A percentile compares a stretch with the other conserved stretches of the same genome.
Evolutionary conservation across 257 asterid genomes (phyloP).

Genomic region (Solanum pimpinellifolium): DNA sequence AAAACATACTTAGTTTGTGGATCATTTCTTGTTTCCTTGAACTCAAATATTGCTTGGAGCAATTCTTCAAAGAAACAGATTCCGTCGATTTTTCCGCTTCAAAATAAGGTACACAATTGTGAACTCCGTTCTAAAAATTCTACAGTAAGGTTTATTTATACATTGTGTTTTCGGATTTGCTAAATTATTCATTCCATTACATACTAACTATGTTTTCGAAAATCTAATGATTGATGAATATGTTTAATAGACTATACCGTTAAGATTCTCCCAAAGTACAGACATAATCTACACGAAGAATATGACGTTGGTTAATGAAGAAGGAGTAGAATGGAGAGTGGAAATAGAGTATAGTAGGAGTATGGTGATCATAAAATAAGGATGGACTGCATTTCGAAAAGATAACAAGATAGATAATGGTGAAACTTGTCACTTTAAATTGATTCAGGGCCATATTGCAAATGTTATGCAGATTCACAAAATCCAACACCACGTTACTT

Average conservation of each 20-base stretch:
- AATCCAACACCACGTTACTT: not conserved
- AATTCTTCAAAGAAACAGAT: too few species aligned
- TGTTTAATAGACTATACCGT: not conserved
- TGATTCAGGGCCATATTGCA: not conserved
- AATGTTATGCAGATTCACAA: not conserved
- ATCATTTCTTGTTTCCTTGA: too few species aligned
- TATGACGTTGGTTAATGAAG: not conserved
- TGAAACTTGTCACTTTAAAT: not conserved
- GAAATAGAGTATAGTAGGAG: not conserved
- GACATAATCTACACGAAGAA: not conserved
- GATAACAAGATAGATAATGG: not conserved
- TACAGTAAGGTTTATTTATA: not conserved
- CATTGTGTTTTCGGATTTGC: not conserved
- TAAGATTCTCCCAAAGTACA: not conserved
- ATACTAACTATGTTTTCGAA: not conserved
- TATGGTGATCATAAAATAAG: not conserved
- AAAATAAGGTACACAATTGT: too few species aligned
- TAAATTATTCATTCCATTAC: not conserved
- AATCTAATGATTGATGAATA: not conserved
- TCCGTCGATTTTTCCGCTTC: too few species aligned
- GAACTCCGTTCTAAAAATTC: too few species aligned
- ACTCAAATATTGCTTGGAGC: too few species aligned
- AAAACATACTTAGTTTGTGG: too few species aligned
- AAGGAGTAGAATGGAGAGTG: not conserved
- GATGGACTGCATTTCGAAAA: not conserved